Evolutionary conservation across 2,329 filamentous ascomycete species (phyloP), one percentile per base, ranked within the genome.

Genomic region (Epichloe coenophiala): DNA sequence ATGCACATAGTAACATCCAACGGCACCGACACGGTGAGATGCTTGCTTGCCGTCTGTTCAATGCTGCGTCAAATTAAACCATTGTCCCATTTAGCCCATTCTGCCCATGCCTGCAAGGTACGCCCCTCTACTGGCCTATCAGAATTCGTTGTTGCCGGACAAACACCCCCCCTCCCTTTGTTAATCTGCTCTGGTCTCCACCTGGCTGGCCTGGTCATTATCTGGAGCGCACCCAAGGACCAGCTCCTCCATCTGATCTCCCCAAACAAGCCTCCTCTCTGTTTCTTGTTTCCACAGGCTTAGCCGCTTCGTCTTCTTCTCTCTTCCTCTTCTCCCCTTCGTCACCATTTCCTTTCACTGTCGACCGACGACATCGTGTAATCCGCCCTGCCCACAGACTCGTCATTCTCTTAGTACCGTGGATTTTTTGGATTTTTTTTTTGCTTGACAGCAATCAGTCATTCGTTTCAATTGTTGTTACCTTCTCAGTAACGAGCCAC

Each of bases 321-420:
- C 53, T 56, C 53, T 55, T 56, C 58, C 59, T 58, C 60, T 56
- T 56, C 59, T 54, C 57, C 48, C 51, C 59, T 63, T 65, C 63
- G 65, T 62, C 61, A 58, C 58, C 61, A 60, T 53, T 59, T 57
- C 55, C 51, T 57, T 39, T 44, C 56, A 57, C 60, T 61, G 58
- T 63, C 65, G 64, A 71, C 65, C 65, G 68, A 61, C 59, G 53
- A 58, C 58, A 55, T 54, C 48, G 47, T 57, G 47, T 51, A 51
- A 55, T 54, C 61, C 67, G 73, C 73, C 41, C 73, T 75, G 74
- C 72, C 71, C 74, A 73, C 74, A 67, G 76, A 76, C 74, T 67
- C 69, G 72, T 68, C 78, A 72, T 68, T 79, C 75, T 61, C 77
- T 78, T 71, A 62, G 59, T 64, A 59, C 40, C 45, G 47, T 52